These are phyloP conservation scores for Castanea crenata DNA, from an alignment of 306 rosid species.

Conservation along the genomic window DNA sequence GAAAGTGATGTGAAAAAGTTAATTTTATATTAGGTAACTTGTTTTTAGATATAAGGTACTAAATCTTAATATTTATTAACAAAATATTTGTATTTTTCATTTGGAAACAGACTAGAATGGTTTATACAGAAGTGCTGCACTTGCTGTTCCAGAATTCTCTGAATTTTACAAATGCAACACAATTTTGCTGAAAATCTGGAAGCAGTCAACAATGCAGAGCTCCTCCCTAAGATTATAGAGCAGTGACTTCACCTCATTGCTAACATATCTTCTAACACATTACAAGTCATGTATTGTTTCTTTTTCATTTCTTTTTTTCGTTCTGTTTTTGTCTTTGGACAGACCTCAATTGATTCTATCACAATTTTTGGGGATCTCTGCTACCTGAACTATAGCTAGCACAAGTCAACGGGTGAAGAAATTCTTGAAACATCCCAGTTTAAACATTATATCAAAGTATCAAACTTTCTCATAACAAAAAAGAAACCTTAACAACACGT, in stretches of 20 bases:
- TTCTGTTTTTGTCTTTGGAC: not conserved
- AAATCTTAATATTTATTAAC: constrained; percentile 2
- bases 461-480: no score
- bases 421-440: not conserved
- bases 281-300: not conserved
- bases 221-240: not conserved
- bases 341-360: not conserved
- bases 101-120: constrained; percentile 61
- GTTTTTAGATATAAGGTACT: not conserved
- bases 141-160: constrained; percentile 37
- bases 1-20: no score
- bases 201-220: no score
- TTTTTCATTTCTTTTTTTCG: not conserved
- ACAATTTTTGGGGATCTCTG: not conserved
- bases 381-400: not conserved
- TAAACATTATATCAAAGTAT: not conserved
- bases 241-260: not conserved
- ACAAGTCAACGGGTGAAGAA: not conserved
- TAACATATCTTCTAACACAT: not conserved
- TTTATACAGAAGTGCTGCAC: constrained; percentile 56
- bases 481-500: no score
- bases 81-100: not conserved
- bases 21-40: no score
- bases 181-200: constrained; percentile 2
- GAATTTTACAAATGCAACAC: constrained; percentile 16